Percentiles rank a stretch among this genome's conserved stretches.
These are phyloP conservation scores for Euphrasia confusa DNA, from an alignment of 257 asterid species.

Conservation along the genomic window DNA sequence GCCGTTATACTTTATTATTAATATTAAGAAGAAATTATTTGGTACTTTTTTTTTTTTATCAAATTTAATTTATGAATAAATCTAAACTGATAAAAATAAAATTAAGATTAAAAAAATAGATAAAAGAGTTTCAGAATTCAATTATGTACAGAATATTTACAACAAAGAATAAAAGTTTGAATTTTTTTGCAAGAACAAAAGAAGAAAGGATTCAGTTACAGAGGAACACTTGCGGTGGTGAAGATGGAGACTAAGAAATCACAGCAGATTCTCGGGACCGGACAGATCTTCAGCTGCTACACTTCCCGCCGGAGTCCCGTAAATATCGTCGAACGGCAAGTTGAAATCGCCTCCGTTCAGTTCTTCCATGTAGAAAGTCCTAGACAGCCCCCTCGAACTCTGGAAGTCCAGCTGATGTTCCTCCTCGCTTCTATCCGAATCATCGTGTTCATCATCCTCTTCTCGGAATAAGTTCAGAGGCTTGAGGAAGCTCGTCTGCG, in stretches of 20 bases:
- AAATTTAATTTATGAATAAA: too few species aligned
- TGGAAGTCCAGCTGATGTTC: slow-evolving; percentile 43
- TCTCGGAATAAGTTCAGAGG: slow-evolving; percentile 55
- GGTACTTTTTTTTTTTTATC: too few species aligned
- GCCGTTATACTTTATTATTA: too few species aligned
- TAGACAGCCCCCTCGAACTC: slow-evolving; percentile 42
- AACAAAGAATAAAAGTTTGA: slow-evolving; percentile 46
- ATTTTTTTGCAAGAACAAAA: background rate
- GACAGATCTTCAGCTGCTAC: slow-evolving; percentile 29
- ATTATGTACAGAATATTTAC: slow-evolving; percentile 43
- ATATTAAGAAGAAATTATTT: too few species aligned
- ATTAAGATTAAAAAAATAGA: too few species aligned
- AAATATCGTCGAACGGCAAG: slow-evolving; percentile 77
- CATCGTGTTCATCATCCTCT: slow-evolving; percentile 30
- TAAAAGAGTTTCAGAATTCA: slow-evolving; percentile 23
- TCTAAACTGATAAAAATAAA: too few species aligned
- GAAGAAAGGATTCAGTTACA: slow-evolving; percentile 1
- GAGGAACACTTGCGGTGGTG: background rate
- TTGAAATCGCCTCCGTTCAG: slow-evolving; percentile 53
- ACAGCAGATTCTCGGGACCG: slow-evolving; percentile 33
- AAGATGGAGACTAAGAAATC: slow-evolving; percentile 22
- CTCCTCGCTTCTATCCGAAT: slow-evolving; percentile 47
- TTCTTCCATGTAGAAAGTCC: slow-evolving; percentile 65
- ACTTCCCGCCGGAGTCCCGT: slow-evolving; percentile 34
- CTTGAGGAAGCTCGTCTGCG: slow-evolving; percentile 67